A percentile compares a stretch with the other conserved stretches of the same genome.
phyloP scores from a whole-genome alignment of 176 grass and related monocot species.

The Metroxylon sagu region DNA sequence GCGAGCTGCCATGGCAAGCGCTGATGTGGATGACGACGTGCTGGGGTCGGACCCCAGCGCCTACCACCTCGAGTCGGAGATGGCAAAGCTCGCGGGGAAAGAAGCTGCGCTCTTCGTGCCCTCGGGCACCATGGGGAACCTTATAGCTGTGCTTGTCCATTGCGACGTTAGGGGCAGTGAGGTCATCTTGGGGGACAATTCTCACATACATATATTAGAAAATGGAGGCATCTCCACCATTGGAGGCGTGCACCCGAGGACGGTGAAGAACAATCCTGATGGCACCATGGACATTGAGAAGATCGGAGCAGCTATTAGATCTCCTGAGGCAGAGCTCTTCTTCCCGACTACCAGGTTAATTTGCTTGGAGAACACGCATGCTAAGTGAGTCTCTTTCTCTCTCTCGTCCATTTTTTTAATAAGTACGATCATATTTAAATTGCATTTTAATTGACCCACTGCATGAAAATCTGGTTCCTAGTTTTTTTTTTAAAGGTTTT shows the following conservation, averaged over 20 bases:
- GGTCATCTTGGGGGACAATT: constrained; percentile 74
- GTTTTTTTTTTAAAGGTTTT: too few species aligned
- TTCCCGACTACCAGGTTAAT: constrained; percentile 77
- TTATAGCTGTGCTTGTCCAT: constrained; percentile 74
- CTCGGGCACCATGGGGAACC: constrained; percentile 95
- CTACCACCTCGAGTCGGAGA: constrained; percentile 40
- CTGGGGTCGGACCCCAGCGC: constrained; percentile 73
- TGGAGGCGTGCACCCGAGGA: constrained; percentile 73
- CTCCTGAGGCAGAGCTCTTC: constrained; percentile 27
- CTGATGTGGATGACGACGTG: constrained; percentile 87
- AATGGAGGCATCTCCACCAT: constrained; percentile 84
- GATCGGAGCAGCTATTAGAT: constrained; percentile 58
- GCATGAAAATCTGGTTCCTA: too few species aligned
- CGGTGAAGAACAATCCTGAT: constrained; percentile 64
- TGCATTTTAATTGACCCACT: too few species aligned
- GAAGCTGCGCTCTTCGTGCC: constrained; percentile 85
- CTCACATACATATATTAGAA: constrained; percentile 87
- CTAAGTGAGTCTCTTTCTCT: constrained; percentile 50
- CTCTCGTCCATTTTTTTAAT: too few species aligned
- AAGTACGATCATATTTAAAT: too few species aligned
- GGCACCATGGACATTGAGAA: constrained; percentile 74
- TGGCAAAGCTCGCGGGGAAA: constrained; percentile 65
- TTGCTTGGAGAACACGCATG: constrained; percentile 96
- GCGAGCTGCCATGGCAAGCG: constrained; percentile 83
- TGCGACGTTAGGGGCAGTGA: constrained; percentile 78